Base-by-base conservation (phyloP, 208 protist species). In the Leishmania martiniquensis region DNA sequence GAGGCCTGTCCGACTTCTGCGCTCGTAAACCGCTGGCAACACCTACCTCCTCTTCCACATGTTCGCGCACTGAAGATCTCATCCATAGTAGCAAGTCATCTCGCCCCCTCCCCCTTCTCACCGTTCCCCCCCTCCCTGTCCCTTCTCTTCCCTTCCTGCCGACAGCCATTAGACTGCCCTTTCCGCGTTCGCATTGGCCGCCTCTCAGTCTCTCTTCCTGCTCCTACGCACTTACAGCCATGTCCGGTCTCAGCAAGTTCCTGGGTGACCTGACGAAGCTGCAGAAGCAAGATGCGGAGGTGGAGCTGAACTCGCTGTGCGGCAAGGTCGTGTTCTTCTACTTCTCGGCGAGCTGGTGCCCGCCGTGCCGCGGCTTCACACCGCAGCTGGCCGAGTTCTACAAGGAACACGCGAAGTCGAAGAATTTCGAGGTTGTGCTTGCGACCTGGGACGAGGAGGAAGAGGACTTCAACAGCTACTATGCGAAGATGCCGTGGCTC, bases 321-420 rank as follows among this genome's bases (percentile, higher is more conserved):
- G 87, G 87, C 12, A 95, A 97, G 83, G 82, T 77, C 2, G 91
- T 95, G 1, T 92, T 95, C 67, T 88, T 97, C 69, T 98, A 98
- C 88, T 98, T 98, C 83, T 93, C 89, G 47, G 96, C 96, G 45
- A 95, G 93, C 79, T 98, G 96, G 96, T 98, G 96, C 88, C 95
- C 95, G 17, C 96, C 96, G 57, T 98, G 96, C 92, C 90, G 94
- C 63, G 86, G 83, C 68, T 98, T 98, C 85, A 98, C 96, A 17
- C 96, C 96, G 17, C 76, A 83, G 68, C 91, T 98, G 32, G 77
- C 77, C 22, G 90, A 95, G 51, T 95, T 96, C 78, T 98, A 98
- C 77, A 75, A 93, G 34, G 89, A 91, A 57, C 81, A 86, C 82
- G 76, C 86, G 32, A 75, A 76, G n/a, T 65, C 82, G 54, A 92